phyloP scores from a whole-genome alignment of 352 stramenopile genomes.

The Globisporangium parvum region DNA sequence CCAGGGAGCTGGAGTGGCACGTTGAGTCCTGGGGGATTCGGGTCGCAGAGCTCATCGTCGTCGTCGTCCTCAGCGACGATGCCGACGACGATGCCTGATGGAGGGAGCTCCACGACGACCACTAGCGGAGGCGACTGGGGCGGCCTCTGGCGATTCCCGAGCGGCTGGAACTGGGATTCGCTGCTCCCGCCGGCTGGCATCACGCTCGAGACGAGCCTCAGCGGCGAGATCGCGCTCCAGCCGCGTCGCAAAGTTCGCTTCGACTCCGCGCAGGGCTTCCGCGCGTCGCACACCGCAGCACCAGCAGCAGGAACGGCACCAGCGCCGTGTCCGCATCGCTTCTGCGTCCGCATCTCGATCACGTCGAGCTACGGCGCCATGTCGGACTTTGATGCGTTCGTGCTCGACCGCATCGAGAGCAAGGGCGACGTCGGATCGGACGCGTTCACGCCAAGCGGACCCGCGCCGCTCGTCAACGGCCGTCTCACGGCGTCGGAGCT shows the following conservation, averaged over 20 bases:
- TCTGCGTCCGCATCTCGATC: conserved; percentile 32
- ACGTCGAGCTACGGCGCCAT: conserved; percentile 43
- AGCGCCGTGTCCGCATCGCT: neutral
- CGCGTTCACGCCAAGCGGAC: no score
- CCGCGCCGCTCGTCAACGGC: no score
- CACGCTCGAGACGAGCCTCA: neutral
- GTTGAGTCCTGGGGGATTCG: no score
- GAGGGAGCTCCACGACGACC: no score
- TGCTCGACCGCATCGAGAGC: conserved; percentile 36
- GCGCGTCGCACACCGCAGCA: no score
- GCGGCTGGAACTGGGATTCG: neutral
- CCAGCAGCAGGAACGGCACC: no score
- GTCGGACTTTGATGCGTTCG: conserved; percentile 42
- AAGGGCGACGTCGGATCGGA: conserved; percentile 6
- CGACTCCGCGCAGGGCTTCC: neutral
- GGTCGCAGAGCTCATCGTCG: no score
- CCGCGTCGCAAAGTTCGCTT: conserved; percentile 6
- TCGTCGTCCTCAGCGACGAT: no score
- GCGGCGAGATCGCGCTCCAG: conserved; percentile 2
- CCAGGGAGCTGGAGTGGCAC: neutral
- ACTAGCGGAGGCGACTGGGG: no score
- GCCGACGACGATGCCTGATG: no score
- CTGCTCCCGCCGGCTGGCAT: neutral
- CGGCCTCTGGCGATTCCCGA: no score
- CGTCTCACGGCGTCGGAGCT: no score